phyloP scores from a whole-genome alignment of 2,329 filamentous ascomycete species.

The Didymellaceae sp. region DNA sequence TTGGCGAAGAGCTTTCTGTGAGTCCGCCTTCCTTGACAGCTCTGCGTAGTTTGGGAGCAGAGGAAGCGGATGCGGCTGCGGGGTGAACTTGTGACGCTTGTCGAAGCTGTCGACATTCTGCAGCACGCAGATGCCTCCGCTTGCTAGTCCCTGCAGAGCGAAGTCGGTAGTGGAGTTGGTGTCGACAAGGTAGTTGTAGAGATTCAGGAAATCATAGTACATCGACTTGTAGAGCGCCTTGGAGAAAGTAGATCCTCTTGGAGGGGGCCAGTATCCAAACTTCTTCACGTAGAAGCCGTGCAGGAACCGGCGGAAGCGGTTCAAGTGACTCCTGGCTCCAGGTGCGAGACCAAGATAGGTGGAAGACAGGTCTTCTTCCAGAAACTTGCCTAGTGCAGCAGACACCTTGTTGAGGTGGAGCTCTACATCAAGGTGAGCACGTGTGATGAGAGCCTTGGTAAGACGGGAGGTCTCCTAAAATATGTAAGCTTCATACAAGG shows the following conservation, averaged over 20 bases:
- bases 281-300: conserved; percentile 70
- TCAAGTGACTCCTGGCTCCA: conserved; percentile 69
- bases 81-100: conserved; percentile 61
- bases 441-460: conserved; percentile 70
- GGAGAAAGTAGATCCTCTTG: conserved; percentile 59
- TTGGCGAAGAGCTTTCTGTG: conserved; percentile 44
- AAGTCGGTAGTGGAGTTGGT: conserved; percentile 58
- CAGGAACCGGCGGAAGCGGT: conserved; percentile 74
- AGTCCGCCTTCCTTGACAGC: conserved; percentile 32
- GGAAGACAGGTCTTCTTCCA: conserved; percentile 73
- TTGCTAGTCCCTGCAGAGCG: conserved; percentile 61
- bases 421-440: conserved; percentile 70
- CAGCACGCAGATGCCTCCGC: conserved; percentile 72
- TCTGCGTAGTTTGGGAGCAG: conserved; percentile 62
- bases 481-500: conserved; percentile 1
- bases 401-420: conserved; percentile 65
- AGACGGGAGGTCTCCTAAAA: conserved; percentile 51
- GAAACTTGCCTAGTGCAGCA: conserved; percentile 67
- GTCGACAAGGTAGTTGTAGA: conserved; percentile 77
- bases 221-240: conserved; percentile 66
- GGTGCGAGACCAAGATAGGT: conserved; percentile 68
- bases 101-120: conserved; percentile 75
- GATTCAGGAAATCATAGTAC: conserved; percentile 71
- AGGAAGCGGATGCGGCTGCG: conserved; percentile 71
- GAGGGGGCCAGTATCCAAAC: conserved; percentile 75